Evolutionary conservation across 2,329 filamentous ascomycete genomes (phyloP).

Genomic region (Aspergillus sp.): DNA sequence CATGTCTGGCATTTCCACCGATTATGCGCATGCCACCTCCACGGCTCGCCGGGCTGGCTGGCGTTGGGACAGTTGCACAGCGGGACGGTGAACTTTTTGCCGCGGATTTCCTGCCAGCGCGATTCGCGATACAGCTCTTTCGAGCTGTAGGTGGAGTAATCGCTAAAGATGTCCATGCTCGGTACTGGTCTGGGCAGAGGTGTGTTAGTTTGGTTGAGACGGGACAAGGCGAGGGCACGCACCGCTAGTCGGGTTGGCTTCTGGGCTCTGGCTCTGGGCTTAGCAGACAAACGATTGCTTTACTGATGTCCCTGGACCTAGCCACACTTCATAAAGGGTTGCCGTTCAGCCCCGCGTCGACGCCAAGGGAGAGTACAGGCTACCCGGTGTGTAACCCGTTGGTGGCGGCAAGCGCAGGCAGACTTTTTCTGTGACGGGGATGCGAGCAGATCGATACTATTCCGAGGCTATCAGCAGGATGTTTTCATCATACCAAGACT

Average conservation of each 20-base stretch:
- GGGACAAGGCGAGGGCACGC: background rate
- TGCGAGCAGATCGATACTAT: background rate
- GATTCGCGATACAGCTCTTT: background rate
- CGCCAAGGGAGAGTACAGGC: no score
- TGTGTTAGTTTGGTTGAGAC: background rate
- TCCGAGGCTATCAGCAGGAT: background rate
- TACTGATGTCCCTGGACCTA: no score
- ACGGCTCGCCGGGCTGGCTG: background rate
- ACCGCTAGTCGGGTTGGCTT: no score
- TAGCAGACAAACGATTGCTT: no score
- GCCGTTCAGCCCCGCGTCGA: no score
- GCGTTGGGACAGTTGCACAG: background rate
- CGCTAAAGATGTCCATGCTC: background rate
- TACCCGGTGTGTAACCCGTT: no score
- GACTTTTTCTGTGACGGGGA: background rate
- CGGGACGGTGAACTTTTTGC: background rate
- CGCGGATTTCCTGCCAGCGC: background rate
- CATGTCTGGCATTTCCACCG: background rate
- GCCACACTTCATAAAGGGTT: no score
- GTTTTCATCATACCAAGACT: no score
- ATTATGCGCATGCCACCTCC: background rate
- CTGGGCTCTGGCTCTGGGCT: no score
- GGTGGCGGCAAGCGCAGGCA: background rate
- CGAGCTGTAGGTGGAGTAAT: background rate
- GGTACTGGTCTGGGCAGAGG: no score